A percentile compares a stretch with the other conserved stretches of the same genome.
These are phyloP conservation scores for Ceriops decandra DNA, from an alignment of 345 rosid species.

Conservation along the genomic window DNA sequence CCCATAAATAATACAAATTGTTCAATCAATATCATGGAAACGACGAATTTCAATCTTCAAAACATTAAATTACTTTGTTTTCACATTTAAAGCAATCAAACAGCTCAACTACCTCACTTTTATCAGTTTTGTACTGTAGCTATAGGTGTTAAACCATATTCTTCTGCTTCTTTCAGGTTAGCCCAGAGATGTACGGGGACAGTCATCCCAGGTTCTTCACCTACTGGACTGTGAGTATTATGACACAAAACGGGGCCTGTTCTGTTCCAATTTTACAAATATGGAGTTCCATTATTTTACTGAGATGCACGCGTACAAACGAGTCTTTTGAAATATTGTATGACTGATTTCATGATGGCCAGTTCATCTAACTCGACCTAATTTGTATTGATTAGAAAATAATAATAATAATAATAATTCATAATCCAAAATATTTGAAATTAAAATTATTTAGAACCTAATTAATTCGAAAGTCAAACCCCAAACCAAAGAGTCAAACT, in stretches of 20 bases:
- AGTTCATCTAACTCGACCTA: too few relatives aligned
- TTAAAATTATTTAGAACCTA: too few relatives aligned
- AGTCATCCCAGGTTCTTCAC: constrained; percentile 91
- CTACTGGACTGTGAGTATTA: constrained; percentile 86
- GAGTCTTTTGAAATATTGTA: too few relatives aligned
- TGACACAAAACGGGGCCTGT: not conserved
- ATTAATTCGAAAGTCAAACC: too few relatives aligned
- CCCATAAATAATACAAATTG: not conserved
- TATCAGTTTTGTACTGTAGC: constrained; percentile 4
- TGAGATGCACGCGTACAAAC: too few relatives aligned
- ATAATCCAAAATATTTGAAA: too few relatives aligned
- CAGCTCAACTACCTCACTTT: constrained; percentile 32
- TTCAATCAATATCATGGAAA: not conserved
- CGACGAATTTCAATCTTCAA: constrained; percentile 1
- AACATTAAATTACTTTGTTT: constrained; percentile 8
- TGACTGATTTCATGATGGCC: too few relatives aligned
- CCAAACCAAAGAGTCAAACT: too few relatives aligned
- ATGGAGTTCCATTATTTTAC: too few relatives aligned
- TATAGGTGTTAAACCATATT: constrained; percentile 9
- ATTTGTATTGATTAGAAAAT: too few relatives aligned
- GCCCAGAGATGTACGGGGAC: constrained; percentile 97
- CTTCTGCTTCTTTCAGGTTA: constrained; percentile 50
- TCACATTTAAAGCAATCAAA: constrained; percentile 32
- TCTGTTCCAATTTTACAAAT: too few relatives aligned
- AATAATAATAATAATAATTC: too few relatives aligned